Base-by-base conservation (phyloP, 2,329 filamentous ascomycete genomes). In the Ophiocordyceps camponoti-floridani region DNA sequence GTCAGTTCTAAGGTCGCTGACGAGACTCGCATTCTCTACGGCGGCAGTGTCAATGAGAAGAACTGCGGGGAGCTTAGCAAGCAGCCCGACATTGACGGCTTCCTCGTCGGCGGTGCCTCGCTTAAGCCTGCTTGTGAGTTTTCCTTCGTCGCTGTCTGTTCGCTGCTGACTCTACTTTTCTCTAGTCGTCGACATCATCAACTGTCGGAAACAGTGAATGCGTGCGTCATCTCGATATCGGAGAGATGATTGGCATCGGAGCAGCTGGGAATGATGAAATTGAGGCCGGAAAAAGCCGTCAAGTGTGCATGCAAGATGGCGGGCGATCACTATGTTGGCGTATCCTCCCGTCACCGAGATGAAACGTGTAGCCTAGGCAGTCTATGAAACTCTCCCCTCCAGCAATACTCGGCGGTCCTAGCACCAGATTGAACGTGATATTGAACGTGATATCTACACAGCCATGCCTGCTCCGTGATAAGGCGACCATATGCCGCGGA, bases 31-130 rank as follows among this genome's bases (percentile, higher is more conserved):
- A 85, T 98, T 62, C 81, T 98, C 61, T 98, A 98, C 67, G 91
- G 91, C 53, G 91, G 91, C 61, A 91, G 83, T 57, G 91, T 98
- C 58, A 93, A 75, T 62, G 91, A 94, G 75, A 95, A 95, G 83
- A 98, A 98, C 79, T 93, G 85, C 75, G 77, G 73, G 60, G 89
- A 96, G 52, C 76, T 98, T 57, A 79, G 83, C 62, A 89, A 87
- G 73, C 79, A 96, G 77, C 64, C 77, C 51, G 91, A 98, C 66
- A 94, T 98, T 64, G 91, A 98, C 65, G 91, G 91, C 47, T 96
- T 96, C 80, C 76, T 96, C 54, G 89, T 96, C 53, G 89, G 89
- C 52, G 89, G 89, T 66, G 89, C 89, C 61, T 91, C 84, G 64
- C 77, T 96, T 70, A 96, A 96, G 80, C 89, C 89, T 61, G 88